These are phyloP conservation scores for Prototheca cutis DNA, from an alignment of 163 green algal species.

Conservation along the genomic window DNA sequence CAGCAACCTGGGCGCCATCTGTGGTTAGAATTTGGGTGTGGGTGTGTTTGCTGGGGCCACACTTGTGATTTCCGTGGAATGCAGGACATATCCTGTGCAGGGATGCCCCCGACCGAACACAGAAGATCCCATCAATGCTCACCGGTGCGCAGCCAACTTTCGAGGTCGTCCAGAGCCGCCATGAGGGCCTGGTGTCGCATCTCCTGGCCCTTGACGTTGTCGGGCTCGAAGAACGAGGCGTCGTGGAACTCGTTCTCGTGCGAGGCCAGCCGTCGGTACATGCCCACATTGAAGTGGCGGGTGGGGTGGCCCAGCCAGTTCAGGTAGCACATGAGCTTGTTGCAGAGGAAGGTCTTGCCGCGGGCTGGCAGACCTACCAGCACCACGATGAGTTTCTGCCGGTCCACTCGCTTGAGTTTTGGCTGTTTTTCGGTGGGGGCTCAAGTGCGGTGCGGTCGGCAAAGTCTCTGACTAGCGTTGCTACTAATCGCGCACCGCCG, in stretches of 20 bases:
- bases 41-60: too few relatives aligned
- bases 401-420: slow-evolving; percentile 30
- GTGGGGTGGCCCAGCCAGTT: slow-evolving; percentile 89
- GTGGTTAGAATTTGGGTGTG: too few relatives aligned
- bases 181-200: slow-evolving; percentile 52
- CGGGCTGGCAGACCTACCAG: slow-evolving; percentile 81
- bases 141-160: slow-evolving; percentile 56
- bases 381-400: slow-evolving; percentile 78
- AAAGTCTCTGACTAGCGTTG: too few relatives aligned
- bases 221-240: slow-evolving; percentile 78
- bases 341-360: slow-evolving; percentile 92
- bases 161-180: slow-evolving; percentile 72
- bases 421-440: too few relatives aligned
- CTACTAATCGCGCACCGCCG: too few relatives aligned
- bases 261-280: slow-evolving; percentile 60
- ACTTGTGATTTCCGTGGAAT: background rate
- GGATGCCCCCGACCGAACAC: too few relatives aligned
- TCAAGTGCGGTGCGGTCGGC: too few relatives aligned
- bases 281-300: slow-evolving; percentile 90
- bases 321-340: slow-evolving; percentile 94
- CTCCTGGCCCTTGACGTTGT: slow-evolving; percentile 47
- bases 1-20: slow-evolving; percentile 74
- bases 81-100: background rate
- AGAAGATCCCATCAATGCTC: too few relatives aligned
- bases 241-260: slow-evolving; percentile 47